A percentile compares a stretch with the other conserved stretches of the same genome.
Conservation (phyloP, 352 stramenopile genomes). For the Aphanomyces euteiches region DNA sequence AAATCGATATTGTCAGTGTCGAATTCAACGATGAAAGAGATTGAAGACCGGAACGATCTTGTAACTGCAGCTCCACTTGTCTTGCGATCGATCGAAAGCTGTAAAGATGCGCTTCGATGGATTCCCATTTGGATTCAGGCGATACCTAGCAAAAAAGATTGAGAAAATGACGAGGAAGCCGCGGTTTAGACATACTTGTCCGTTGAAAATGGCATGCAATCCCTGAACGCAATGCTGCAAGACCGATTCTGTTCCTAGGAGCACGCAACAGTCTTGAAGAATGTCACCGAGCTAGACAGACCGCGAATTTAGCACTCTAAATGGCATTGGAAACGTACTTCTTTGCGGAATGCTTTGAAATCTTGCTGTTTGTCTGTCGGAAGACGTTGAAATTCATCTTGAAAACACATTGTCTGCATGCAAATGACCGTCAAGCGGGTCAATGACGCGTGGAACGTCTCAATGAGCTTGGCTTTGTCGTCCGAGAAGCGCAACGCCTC, state of each 20-base stretch:
- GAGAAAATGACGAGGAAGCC: no score
- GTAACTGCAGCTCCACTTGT: slow-evolving; percentile 52
- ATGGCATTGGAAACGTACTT: background rate
- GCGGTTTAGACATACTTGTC: background rate
- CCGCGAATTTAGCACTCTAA: slow-evolving; percentile 56
- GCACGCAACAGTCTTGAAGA: slow-evolving; percentile 68
- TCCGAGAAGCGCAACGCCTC: slow-evolving; percentile 41
- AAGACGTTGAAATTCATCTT: slow-evolving; percentile 56
- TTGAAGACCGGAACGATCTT: background rate
- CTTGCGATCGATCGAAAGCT: slow-evolving; percentile 80
- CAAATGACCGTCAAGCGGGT: slow-evolving; percentile 60
- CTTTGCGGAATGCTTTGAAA: background rate
- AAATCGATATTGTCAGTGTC: no score
- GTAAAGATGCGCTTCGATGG: slow-evolving; percentile 76
- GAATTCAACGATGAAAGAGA: no score
- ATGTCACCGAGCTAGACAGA: slow-evolving; percentile 56
- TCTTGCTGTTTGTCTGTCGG: slow-evolving; percentile 62
- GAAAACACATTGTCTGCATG: slow-evolving; percentile 81
- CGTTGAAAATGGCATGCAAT: slow-evolving; percentile 62
- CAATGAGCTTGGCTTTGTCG: slow-evolving; percentile 35
- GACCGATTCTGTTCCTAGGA: slow-evolving; percentile 65
- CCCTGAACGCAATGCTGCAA: slow-evolving; percentile 74
- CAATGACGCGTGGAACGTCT: slow-evolving; percentile 48
- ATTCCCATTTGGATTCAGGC: slow-evolving; percentile 57
- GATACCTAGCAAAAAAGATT: background rate